These are phyloP conservation scores for Boletus vermiculosoides DNA, from an alignment of 768 basidiomycete genomes.

Conservation along the genomic window DNA sequence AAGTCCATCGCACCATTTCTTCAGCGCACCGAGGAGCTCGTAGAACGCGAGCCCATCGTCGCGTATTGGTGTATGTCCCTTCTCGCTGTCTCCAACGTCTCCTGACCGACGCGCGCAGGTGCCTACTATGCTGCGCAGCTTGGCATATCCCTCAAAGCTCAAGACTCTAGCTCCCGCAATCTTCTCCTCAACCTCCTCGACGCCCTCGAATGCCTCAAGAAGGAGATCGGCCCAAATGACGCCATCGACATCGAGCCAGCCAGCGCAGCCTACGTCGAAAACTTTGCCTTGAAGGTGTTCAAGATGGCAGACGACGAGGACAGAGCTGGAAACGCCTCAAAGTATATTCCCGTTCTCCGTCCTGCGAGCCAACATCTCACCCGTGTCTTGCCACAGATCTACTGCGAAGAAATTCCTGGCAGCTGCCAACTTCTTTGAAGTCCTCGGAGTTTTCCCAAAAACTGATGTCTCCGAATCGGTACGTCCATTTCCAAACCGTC, in stretches of 20 bases:
- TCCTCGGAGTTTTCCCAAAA: constrained; percentile 74
- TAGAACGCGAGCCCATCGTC: constrained; percentile 77
- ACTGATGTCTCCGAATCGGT: constrained; percentile 58
- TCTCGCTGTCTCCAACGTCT: background rate
- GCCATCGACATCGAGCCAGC: constrained; percentile 80
- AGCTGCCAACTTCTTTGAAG: constrained; percentile 91
- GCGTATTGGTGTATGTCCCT: constrained; percentile 88
- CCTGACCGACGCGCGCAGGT: constrained; percentile 43
- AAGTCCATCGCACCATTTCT: constrained; percentile 76
- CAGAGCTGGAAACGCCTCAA: constrained; percentile 68
- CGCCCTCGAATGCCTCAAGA: constrained; percentile 78
- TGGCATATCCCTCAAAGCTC: constrained; percentile 73
- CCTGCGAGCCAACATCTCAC: constrained; percentile 7
- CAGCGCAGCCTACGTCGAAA: constrained; percentile 88
- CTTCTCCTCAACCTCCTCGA: constrained; percentile 75
- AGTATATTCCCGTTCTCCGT: constrained; percentile 44
- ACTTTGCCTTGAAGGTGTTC: constrained; percentile 93
- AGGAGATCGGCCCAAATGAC: constrained; percentile 68
- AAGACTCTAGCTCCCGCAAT: constrained; percentile 59
- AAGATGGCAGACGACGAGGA: constrained; percentile 88
- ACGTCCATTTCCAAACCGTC: constrained; percentile 19
- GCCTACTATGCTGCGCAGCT: constrained; percentile 90
- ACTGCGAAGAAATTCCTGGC: constrained; percentile 96
- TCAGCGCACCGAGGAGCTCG: constrained; percentile 88
- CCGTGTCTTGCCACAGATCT: constrained; percentile 45